Conservation (phyloP, 148 eudicot genomes). For the Camellia lanceoleosa region DNA sequence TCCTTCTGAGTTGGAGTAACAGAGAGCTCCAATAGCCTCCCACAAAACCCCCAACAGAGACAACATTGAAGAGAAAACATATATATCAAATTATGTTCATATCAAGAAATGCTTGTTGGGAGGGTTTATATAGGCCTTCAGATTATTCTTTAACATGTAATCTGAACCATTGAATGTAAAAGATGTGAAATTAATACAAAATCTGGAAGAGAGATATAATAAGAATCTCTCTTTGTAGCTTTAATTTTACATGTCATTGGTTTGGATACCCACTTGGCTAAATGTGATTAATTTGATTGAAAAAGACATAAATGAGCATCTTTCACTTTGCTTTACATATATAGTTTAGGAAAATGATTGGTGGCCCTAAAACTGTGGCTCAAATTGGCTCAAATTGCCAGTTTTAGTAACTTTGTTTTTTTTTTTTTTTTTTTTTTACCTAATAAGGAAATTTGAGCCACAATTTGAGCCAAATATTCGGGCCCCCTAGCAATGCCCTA, state of each 20-base stretch:
- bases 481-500: too few species aligned
- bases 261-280: neutral
- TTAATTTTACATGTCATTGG: neutral
- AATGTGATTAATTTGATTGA: too few species aligned
- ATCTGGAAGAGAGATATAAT: constrained; percentile 8
- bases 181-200: constrained; percentile 20
- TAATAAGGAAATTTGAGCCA: too few species aligned
- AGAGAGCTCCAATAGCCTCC: constrained; percentile 16
- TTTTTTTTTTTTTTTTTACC: too few species aligned
- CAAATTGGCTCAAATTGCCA: too few species aligned
- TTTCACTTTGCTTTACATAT: neutral
- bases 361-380: too few species aligned
- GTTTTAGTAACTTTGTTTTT: too few species aligned
- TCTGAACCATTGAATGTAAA: constrained; percentile 17
- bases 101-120: neutral
- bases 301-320: neutral
- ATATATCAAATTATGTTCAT: neutral
- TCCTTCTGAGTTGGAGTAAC: constrained; percentile 21
- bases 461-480: too few species aligned
- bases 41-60: neutral
- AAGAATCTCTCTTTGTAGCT: too few species aligned
- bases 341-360: too few species aligned
- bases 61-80: too few species aligned
- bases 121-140: constrained; percentile 9
- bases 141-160: neutral